A percentile compares a stretch with the other conserved stretches of the same genome.
Conservation (phyloP, 148 eudicot genomes). For the Linanthus parryae region DNA sequence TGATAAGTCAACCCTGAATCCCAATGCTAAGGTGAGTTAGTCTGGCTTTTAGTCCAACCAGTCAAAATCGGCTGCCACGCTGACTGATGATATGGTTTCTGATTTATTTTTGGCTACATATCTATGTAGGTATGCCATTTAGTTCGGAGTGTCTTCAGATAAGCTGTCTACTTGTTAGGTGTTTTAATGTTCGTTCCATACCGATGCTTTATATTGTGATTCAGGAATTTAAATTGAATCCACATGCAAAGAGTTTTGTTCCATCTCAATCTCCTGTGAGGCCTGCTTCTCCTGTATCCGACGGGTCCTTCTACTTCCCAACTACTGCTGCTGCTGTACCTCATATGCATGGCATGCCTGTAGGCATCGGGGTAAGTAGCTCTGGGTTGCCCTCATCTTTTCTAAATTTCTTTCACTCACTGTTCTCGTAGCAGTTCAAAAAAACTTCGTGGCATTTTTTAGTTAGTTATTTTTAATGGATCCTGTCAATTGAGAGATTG, state of each 20-base stretch:
- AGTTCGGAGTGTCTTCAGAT: too few species aligned
- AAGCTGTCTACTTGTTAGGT: slow-evolving; percentile 1
- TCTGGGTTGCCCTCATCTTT: too few species aligned
- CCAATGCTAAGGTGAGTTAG: slow-evolving; percentile 77
- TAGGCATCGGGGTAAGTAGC: slow-evolving; percentile 82
- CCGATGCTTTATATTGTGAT: background rate
- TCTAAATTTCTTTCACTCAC: too few species aligned
- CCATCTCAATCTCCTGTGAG: slow-evolving; percentile 62
- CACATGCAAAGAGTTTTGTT: slow-evolving; percentile 82
- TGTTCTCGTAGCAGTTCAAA: too few species aligned
- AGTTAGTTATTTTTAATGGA: too few species aligned
- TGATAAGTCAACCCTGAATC: slow-evolving; percentile 84
- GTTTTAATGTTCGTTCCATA: background rate
- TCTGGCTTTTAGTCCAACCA: background rate
- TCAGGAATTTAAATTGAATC: slow-evolving; percentile 91
- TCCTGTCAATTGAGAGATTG: too few species aligned
- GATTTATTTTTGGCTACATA: too few species aligned
- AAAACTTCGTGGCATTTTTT: too few species aligned
- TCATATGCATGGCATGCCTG: slow-evolving; percentile 86
- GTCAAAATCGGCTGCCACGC: background rate
- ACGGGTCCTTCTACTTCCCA: slow-evolving; percentile 71
- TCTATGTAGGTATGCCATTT: too few species aligned
- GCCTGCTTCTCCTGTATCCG: slow-evolving; percentile 83
- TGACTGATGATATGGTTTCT: too few species aligned
- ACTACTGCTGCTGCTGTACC: slow-evolving; percentile 46